A percentile compares a stretch with the other conserved stretches of the same genome.
These are phyloP conservation scores for Pseudocercospora pini-densiflorae DNA, from an alignment of 2,329 filamentous ascomycete genomes.

Conservation along the genomic window DNA sequence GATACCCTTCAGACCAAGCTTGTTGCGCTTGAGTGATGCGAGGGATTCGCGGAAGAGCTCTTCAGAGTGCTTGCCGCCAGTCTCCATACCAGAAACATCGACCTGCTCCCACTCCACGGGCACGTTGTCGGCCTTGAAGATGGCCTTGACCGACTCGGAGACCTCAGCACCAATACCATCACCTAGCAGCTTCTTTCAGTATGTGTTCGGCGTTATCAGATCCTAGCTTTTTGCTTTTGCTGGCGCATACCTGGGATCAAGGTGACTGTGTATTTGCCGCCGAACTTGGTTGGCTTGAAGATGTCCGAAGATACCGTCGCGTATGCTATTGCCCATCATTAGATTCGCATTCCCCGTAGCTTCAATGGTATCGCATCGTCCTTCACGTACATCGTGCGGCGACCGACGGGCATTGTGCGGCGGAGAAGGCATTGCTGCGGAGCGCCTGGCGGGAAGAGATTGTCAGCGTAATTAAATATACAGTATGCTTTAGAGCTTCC, in stretches of 20 bases:
- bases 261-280: slow-evolving; percentile 98
- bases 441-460: slow-evolving; percentile 52
- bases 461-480: slow-evolving; percentile 29
- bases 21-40: slow-evolving; percentile 95
- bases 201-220: slow-evolving; percentile 24
- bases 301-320: slow-evolving; percentile 91
- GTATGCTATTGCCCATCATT: slow-evolving; percentile 54
- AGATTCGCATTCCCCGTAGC: slow-evolving; percentile 28
- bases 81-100: slow-evolving; percentile 89
- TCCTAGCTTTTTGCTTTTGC: slow-evolving; percentile 30
- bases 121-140: slow-evolving; percentile 99
- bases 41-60: slow-evolving; percentile 95
- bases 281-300: slow-evolving; percentile 99
- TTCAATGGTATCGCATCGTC: slow-evolving; percentile 7
- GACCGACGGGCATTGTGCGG: slow-evolving; percentile 52
- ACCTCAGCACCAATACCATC: slow-evolving; percentile 99
- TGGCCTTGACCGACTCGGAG: slow-evolving; percentile 96
- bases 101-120: slow-evolving; percentile 99
- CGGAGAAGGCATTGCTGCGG: slow-evolving; percentile 56
- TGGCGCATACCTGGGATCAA: slow-evolving; percentile 79
- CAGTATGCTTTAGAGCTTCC: slow-evolving; percentile 8
- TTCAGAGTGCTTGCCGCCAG: slow-evolving; percentile 84
- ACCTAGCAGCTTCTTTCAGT: slow-evolving; percentile 49
- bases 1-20: slow-evolving; percentile 98
- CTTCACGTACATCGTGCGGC: slow-evolving; percentile 59